Base-by-base conservation (phyloP, 805 yeast genomes). In the Wickerhamiella slavikovae region DNA sequence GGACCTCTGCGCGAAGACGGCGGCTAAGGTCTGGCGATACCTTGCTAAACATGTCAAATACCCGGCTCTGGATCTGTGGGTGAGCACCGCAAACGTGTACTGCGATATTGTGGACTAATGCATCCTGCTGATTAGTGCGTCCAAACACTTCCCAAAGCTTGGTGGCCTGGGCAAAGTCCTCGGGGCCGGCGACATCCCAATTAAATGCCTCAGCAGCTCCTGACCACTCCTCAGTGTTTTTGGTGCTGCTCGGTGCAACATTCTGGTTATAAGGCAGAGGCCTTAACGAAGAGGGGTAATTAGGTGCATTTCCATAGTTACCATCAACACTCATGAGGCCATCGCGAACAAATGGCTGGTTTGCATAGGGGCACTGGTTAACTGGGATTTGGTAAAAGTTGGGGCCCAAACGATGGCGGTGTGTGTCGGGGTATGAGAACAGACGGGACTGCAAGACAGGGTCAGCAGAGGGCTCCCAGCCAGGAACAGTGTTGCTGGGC, bases 121-220 rank as follows among this genome's bases (percentile, higher is more conserved):
- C 68, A 44, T 62, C 66, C 58, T 80, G 94, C 55, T 79, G 93
- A 42, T 82, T 80, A 10, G 76, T 69, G 48, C 56, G 72, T 31
- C 75, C 75, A 49, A 78, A 63, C 22, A 78, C 89, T 34, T 74
- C 61, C 70, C 80, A 85, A 44, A 83, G 64, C 20, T 52, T 70
- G 37, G 72, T 59, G 29, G 93, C 75, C 58, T 83, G 94, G 38
- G 54, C 64, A 51, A 57, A 83, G 57, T 83, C 93, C 40, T 58
- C 56, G 35, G 67, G 79, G 29, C 71, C 74, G 17, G 64, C 56
- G 32, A 66, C 66, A 33, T 65, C 63, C 94, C 94, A 82, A 57
- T 80, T 89, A 69, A 66, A 77, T 38, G 85, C 79, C 37, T 71
- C 57, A 27, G 89, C 89, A 31, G 80, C 67, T 34, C 89, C 89